These are phyloP conservation scores for Rhodotorula toruloides DNA, from an alignment of 768 basidiomycete genomes.

Conservation along the genomic window DNA sequence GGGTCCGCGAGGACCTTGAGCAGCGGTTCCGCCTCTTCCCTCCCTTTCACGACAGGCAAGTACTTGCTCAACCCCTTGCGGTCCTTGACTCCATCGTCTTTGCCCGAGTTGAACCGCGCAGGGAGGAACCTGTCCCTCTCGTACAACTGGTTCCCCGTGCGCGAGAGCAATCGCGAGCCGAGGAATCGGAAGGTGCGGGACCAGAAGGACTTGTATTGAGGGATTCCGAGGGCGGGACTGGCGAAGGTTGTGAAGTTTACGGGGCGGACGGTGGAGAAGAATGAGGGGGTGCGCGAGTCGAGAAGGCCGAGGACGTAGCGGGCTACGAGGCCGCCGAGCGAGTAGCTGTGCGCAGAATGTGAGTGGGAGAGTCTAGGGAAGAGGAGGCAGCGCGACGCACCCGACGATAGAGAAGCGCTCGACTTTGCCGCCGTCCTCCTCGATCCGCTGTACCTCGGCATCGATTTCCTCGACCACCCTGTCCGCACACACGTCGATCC, in stretches of 20 bases:
- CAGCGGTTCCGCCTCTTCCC: slow-evolving; percentile 58
- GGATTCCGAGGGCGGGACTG: slow-evolving; percentile 75
- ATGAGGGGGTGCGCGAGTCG: slow-evolving; percentile 46
- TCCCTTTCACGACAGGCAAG: slow-evolving; percentile 49
- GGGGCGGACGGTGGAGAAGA: slow-evolving; percentile 66
- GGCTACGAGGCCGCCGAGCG: slow-evolving; percentile 72
- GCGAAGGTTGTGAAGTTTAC: slow-evolving; percentile 79
- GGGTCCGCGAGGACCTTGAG: slow-evolving; percentile 77
- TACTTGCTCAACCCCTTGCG: neutral
- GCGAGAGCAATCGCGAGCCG: slow-evolving; percentile 62
- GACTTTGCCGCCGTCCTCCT: slow-evolving; percentile 56
- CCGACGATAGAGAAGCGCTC: slow-evolving; percentile 41
- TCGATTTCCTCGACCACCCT: slow-evolving; percentile 70
- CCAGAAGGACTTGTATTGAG: slow-evolving; percentile 58
- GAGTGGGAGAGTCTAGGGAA: slow-evolving; percentile 22
- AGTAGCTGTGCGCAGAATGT: slow-evolving; percentile 60
- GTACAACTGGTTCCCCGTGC: slow-evolving; percentile 76
- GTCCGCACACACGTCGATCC: slow-evolving; percentile 77
- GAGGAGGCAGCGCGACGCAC: slow-evolving; percentile 4
- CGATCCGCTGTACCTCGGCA: slow-evolving; percentile 56
- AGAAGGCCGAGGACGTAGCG: slow-evolving; percentile 68
- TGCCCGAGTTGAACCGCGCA: slow-evolving; percentile 10
- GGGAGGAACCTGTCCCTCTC: slow-evolving; percentile 58
- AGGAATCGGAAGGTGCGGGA: slow-evolving; percentile 56
- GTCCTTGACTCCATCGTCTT: neutral